phyloP scores from a whole-genome alignment of 495 filamentous ascomycete genomes.

The Friedmanniomyces simplex region DNA sequence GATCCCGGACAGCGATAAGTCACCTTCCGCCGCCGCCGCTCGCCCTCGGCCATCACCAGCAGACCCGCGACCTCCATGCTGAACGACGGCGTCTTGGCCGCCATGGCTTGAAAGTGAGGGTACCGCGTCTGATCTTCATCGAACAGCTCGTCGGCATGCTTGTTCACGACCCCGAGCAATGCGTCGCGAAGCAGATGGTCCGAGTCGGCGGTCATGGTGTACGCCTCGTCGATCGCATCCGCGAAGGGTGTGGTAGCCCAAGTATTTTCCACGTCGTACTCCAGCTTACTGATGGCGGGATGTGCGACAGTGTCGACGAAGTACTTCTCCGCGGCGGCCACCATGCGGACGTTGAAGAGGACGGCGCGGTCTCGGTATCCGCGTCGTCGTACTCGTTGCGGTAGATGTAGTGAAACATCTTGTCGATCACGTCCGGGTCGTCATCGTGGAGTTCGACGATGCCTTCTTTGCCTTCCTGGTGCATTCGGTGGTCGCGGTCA shows the following conservation, averaged over 20 bases:
- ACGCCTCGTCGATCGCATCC: neutral
- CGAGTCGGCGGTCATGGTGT: neutral
- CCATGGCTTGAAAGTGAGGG: neutral
- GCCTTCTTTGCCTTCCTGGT: neutral
- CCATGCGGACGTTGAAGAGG: neutral
- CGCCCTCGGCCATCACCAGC: neutral
- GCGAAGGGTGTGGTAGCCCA: neutral
- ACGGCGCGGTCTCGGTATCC: neutral
- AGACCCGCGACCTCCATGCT: neutral
- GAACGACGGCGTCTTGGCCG: neutral
- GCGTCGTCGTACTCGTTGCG: slow-evolving; percentile 2
- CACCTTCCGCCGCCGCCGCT: neutral
- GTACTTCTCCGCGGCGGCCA: slow-evolving; percentile 3
- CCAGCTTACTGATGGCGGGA: neutral
- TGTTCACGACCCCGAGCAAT: neutral
- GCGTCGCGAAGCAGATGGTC: neutral
- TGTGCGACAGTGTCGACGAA: neutral
- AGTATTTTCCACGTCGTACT: neutral
- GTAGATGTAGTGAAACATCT: slow-evolving; percentile 3
- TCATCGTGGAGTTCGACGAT: slow-evolving; percentile 5
- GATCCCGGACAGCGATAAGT: neutral
- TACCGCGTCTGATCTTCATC: neutral
- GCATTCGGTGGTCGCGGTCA: neutral
- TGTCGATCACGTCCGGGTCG: neutral
- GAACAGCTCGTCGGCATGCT: neutral